A percentile compares a stretch with the other conserved stretches of the same genome.
Evolutionary conservation across 352 stramenopile genomes (phyloP).

Genomic region (Globisporangium echinulatum): DNA sequence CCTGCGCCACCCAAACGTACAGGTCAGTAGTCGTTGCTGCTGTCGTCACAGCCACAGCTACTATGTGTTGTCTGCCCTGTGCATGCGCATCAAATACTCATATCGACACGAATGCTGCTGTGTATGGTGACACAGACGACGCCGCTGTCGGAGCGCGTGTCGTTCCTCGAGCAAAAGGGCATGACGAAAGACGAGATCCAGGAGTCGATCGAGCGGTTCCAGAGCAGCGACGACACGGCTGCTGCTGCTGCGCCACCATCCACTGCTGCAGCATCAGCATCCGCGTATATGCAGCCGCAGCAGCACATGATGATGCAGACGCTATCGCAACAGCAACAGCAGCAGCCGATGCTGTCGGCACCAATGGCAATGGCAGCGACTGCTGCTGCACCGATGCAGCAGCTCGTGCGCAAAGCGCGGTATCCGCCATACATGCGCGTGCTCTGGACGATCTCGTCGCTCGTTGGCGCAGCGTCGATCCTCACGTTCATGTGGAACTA

Average conservation of each 20-base stretch:
- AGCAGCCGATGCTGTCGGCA: constrained; percentile 16
- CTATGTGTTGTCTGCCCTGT: background rate
- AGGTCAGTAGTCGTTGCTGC: constrained; percentile 23
- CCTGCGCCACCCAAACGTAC: constrained; percentile 72
- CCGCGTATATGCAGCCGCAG: constrained; percentile 9
- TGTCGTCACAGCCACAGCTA: too few species aligned
- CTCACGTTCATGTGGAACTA: constrained; percentile 74
- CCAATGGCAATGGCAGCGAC: constrained; percentile 37
- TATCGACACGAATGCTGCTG: constrained; percentile 1
- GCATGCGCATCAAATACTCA: background rate
- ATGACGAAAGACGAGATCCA: constrained; percentile 81
- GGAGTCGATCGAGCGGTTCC: constrained; percentile 60
- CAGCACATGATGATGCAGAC: constrained; percentile 3
- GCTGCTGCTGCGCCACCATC: background rate
- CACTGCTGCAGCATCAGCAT: background rate
- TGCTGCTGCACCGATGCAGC: constrained; percentile 35
- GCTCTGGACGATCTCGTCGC: constrained; percentile 63
- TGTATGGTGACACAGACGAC: constrained; percentile 25
- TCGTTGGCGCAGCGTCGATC: constrained; percentile 63
- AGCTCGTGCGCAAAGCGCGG: constrained; percentile 25
- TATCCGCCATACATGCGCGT: constrained; percentile 60
- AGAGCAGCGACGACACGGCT: constrained; percentile 20
- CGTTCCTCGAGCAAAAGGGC: constrained; percentile 76
- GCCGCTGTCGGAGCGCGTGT: constrained; percentile 67
- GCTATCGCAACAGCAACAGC: constrained; percentile 12